A percentile compares a stretch with the other conserved stretches of the same genome.
phyloP scores from a whole-genome alignment of 2,329 filamentous ascomycete genomes.

The Xylariaceae sp. region DNA sequence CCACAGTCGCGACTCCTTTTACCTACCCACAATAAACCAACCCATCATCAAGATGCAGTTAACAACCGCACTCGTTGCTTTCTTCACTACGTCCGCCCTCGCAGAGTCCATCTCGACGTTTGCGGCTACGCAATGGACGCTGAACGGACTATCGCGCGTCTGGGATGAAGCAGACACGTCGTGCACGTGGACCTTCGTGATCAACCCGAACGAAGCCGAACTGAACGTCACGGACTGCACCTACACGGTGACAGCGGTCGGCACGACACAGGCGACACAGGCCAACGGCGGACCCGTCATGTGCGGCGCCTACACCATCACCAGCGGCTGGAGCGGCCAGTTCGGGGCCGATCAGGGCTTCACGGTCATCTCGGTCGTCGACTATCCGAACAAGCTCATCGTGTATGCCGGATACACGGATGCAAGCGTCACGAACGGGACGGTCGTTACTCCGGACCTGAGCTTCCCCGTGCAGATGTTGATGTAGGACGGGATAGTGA shows the following conservation, averaged over 20 bases:
- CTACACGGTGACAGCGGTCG: constrained; percentile 33
- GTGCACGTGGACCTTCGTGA: constrained; percentile 39
- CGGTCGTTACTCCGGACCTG: constrained; percentile 45
- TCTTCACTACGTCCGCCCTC: constrained; percentile 21
- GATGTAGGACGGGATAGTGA: neutral
- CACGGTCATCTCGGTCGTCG: constrained; percentile 48
- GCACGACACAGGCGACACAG: constrained; percentile 30
- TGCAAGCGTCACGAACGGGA: constrained; percentile 39
- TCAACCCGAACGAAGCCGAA: constrained; percentile 33
- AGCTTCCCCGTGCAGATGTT: constrained; percentile 29
- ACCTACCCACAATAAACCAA: neutral
- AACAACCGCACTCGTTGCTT: constrained; percentile 21
- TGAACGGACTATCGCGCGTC: constrained; percentile 35
- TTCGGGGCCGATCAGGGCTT: constrained; percentile 50
- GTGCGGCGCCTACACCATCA: constrained; percentile 49
- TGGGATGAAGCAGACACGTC: constrained; percentile 35
- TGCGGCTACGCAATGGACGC: constrained; percentile 36
- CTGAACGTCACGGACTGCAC: constrained; percentile 34
- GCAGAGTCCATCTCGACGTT: constrained; percentile 25
- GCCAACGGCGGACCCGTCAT: constrained; percentile 32
- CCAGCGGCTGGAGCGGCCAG: constrained; percentile 52
- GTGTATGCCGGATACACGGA: constrained; percentile 52
- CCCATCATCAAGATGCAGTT: constrained; percentile 31
- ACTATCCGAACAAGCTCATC: constrained; percentile 41
- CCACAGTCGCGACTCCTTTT: neutral